phyloP scores from a whole-genome alignment of 192 early-diverging fungal genomes.

The Allomyces macrogynus region DNA sequence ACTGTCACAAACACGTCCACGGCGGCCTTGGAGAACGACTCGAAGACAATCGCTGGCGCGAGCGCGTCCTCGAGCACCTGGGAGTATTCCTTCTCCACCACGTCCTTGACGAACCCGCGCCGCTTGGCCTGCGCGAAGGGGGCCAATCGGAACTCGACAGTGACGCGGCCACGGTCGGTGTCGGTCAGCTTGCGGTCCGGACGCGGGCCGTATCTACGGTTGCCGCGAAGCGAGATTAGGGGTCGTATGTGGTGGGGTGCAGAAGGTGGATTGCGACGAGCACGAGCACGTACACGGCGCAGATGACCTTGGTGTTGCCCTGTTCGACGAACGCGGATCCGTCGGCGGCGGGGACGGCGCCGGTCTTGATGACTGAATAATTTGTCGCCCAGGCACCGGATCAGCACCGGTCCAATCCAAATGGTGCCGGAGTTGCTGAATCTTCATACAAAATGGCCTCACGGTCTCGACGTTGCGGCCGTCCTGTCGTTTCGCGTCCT shows the following conservation, averaged over 20 bases:
- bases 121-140: slow-evolving; percentile 46
- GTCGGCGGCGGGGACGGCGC: slow-evolving; percentile 48
- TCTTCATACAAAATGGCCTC: slow-evolving; percentile 33
- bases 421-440: no score
- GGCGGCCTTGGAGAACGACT: slow-evolving; percentile 48
- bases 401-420: no score
- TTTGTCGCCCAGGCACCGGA: no score
- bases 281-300: slow-evolving; percentile 43
- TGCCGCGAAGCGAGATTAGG: background rate
- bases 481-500: slow-evolving; percentile 15
- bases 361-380: slow-evolving; percentile 43
- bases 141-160: slow-evolving; percentile 58
- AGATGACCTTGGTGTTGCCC: slow-evolving; percentile 48
- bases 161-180: slow-evolving; percentile 30
- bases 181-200: slow-evolving; percentile 29
- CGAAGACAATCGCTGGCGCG: slow-evolving; percentile 46
- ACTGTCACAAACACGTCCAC: slow-evolving; percentile 51
- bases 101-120: slow-evolving; percentile 25
- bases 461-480: slow-evolving; percentile 27
- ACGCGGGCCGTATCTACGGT: slow-evolving; percentile 45
- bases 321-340: slow-evolving; percentile 58
- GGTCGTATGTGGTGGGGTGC: background rate
- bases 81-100: slow-evolving; percentile 43
- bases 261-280: background rate
- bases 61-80: slow-evolving; percentile 39